These are phyloP conservation scores for Diplosphaera chodatii DNA, from an alignment of 139 green algal genomes.

Conservation along the genomic window DNA sequence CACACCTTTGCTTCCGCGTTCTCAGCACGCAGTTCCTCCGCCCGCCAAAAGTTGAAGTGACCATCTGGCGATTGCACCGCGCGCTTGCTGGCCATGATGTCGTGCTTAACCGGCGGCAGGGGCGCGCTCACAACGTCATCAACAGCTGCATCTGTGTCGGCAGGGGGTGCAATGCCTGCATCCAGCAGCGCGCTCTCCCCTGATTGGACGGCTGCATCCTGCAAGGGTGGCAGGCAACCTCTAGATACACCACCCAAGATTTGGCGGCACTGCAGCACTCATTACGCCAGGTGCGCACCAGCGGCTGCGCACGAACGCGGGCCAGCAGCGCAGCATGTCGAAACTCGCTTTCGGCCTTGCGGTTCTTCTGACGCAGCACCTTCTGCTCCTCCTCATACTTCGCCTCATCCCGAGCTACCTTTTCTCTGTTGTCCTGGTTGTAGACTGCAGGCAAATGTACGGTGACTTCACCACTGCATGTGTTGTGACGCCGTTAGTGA, in stretches of 20 bases:
- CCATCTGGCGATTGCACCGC: neutral
- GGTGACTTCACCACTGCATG: too few species aligned
- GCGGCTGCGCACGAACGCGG: constrained; percentile 22
- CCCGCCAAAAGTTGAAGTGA: constrained; percentile 55
- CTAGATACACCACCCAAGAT: too few species aligned
- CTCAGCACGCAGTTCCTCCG: constrained; percentile 19
- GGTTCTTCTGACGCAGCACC: constrained; percentile 13
- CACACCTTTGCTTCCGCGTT: neutral
- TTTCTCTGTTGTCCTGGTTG: constrained; percentile 70
- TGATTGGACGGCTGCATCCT: neutral
- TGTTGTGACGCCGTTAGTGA: too few species aligned
- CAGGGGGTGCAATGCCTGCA: constrained; percentile 1
- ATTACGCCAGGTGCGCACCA: too few species aligned
- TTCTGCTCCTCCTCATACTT: constrained; percentile 38
- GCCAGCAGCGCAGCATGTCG: constrained; percentile 41
- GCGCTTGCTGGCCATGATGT: neutral
- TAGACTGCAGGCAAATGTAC: constrained; percentile 84
- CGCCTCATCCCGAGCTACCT: constrained; percentile 54
- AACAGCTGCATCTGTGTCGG: neutral
- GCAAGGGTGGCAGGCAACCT: too few species aligned
- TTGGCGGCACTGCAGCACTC: too few species aligned
- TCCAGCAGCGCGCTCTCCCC: too few species aligned
- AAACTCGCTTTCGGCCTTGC: constrained; percentile 46
- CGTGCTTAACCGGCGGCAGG: constrained; percentile 4
- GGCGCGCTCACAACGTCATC: neutral